Percentiles rank a stretch among this genome's conserved stretches.
phyloP scores from a whole-genome alignment of 257 asterid genomes.

The Verbascum thapsus region DNA sequence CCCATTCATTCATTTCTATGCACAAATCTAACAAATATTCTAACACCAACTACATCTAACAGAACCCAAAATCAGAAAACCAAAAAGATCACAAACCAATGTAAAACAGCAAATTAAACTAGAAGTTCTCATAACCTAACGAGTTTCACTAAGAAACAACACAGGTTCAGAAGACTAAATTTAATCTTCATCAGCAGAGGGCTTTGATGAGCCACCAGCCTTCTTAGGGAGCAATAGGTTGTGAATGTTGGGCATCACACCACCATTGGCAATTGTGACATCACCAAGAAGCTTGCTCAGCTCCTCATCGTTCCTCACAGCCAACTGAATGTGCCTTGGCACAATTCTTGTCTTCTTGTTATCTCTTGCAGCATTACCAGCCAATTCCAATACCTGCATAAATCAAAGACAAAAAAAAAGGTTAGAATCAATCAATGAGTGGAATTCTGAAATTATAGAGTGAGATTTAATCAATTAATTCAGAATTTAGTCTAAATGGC shows the following conservation, averaged over 20 bases:
- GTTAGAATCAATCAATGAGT: not conserved
- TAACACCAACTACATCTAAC: constrained; percentile 10
- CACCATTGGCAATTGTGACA: constrained; percentile 41
- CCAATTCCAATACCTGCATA: constrained; percentile 40
- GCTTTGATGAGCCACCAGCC: constrained; percentile 40
- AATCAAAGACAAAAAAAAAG: not conserved
- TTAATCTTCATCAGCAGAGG: constrained; percentile 38
- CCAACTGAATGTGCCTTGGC: constrained; percentile 43
- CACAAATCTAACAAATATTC: constrained; percentile 29
- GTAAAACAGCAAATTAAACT: not conserved
- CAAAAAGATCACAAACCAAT: not conserved
- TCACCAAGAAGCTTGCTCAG: constrained; percentile 43
- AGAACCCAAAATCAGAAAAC: not conserved
- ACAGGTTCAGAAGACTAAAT: not conserved
- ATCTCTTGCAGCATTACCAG: constrained; percentile 45
- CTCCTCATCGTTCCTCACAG: constrained; percentile 43
- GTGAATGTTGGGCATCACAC: constrained; percentile 48
- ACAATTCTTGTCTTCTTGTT: constrained; percentile 45
- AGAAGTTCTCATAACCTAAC: constrained; percentile 19
- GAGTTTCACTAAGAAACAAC: not conserved
- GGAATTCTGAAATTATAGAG: too few species aligned
- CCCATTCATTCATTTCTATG: constrained; percentile 26
- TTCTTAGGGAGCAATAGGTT: constrained; percentile 43
- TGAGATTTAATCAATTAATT: not conserved
- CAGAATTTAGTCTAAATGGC: too few species aligned